A percentile compares a stretch with the other conserved stretches of the same genome.
These are phyloP conservation scores for Penicillium alfredii DNA, from an alignment of 495 filamentous ascomycete species.

Conservation along the genomic window DNA sequence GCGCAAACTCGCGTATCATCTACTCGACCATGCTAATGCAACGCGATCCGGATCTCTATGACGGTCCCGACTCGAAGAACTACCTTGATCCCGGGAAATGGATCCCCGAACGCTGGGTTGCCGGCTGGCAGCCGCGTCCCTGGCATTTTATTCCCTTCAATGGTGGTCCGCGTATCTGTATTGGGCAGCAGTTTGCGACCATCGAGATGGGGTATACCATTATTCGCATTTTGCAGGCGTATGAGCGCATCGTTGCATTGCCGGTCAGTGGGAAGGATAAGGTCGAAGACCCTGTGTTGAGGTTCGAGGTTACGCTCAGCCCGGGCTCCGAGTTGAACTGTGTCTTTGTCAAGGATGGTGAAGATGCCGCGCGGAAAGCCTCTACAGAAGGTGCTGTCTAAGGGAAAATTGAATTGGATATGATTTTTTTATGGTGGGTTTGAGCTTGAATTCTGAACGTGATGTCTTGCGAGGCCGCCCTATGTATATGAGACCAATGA, in stretches of 20 bases:
- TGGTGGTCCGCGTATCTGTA: slow-evolving; percentile 55
- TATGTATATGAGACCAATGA: no score
- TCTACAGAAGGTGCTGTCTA: slow-evolving; percentile 1
- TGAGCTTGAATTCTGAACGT: neutral
- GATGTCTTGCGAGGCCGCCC: neutral
- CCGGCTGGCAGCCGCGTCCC: slow-evolving; percentile 56
- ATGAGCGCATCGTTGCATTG: slow-evolving; percentile 42
- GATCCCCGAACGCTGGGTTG: slow-evolving; percentile 72
- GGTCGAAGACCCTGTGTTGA: slow-evolving; percentile 33
- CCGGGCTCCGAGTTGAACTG: slow-evolving; percentile 39
- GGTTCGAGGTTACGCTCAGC: slow-evolving; percentile 37
- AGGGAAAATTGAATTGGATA: no score
- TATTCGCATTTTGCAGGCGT: slow-evolving; percentile 56
- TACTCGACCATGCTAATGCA: slow-evolving; percentile 55
- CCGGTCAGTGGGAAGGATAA: slow-evolving; percentile 27
- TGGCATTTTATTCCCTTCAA: slow-evolving; percentile 66
- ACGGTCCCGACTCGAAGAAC: slow-evolving; percentile 40
- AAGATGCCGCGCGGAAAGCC: slow-evolving; percentile 8
- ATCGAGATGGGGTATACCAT: slow-evolving; percentile 58
- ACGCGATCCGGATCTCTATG: slow-evolving; percentile 45
- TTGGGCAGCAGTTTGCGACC: slow-evolving; percentile 58
- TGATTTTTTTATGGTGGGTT: no score
- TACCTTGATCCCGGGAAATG: slow-evolving; percentile 45
- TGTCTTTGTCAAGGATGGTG: slow-evolving; percentile 35
- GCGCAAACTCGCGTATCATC: slow-evolving; percentile 33